phyloP scores from a whole-genome alignment of 2,329 filamentous ascomycete species.

The Aspergillus sojae region DNA sequence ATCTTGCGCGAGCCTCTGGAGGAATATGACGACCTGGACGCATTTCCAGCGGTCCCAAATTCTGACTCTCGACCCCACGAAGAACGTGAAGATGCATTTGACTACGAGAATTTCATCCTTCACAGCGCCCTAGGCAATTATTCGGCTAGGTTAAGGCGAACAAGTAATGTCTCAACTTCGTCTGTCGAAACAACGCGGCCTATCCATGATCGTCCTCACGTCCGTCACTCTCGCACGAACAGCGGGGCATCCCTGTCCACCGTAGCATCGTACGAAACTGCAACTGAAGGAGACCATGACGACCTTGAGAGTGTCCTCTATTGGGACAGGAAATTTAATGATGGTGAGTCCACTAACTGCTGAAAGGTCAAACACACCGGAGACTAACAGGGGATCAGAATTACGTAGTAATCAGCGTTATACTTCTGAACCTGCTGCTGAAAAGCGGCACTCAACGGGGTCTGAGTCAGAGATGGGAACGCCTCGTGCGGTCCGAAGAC shows the following conservation, averaged over 20 bases:
- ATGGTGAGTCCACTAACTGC: slow-evolving; percentile 27
- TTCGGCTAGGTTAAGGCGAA: slow-evolving; percentile 33
- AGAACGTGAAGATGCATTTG: slow-evolving; percentile 91
- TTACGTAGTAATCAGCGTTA: slow-evolving; percentile 28
- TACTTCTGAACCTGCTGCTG: slow-evolving; percentile 14
- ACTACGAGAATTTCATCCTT: slow-evolving; percentile 94
- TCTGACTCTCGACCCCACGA: slow-evolving; percentile 75
- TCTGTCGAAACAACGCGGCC: slow-evolving; percentile 56
- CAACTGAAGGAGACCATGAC: slow-evolving; percentile 55
- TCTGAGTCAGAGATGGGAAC: slow-evolving; percentile 28
- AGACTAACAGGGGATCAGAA: slow-evolving; percentile 21
- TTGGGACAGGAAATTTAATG: slow-evolving; percentile 42
- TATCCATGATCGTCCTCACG: slow-evolving; percentile 19
- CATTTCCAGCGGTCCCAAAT: slow-evolving; percentile 39
- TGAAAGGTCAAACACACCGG: neutral
- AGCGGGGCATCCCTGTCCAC: slow-evolving; percentile 65
- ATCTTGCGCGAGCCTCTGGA: slow-evolving; percentile 53
- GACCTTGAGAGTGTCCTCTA: slow-evolving; percentile 44
- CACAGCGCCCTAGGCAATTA: slow-evolving; percentile 83
- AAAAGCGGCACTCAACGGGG: slow-evolving; percentile 15
- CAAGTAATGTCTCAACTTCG: slow-evolving; percentile 45
- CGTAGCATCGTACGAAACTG: slow-evolving; percentile 65
- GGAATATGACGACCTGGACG: slow-evolving; percentile 39
- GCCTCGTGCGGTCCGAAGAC: slow-evolving; percentile 23
- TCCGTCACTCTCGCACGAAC: slow-evolving; percentile 51